Conservation (phyloP, 179 eudicot species). For the Patellifolia procumbens region DNA sequence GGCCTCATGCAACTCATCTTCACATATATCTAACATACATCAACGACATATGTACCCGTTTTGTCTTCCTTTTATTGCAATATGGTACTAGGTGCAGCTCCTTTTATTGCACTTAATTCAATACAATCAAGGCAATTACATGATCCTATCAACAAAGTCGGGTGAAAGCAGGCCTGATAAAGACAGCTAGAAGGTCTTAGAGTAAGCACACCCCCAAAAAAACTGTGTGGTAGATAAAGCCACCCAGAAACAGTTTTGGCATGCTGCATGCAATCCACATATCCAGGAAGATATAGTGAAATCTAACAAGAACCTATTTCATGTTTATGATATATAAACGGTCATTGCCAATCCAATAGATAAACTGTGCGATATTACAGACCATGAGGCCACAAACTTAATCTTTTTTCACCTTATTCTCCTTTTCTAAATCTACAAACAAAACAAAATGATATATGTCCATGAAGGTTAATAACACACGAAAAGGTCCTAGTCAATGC, state of each 20-base stretch:
- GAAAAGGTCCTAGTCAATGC: slow-evolving; percentile 23
- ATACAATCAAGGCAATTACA: neutral
- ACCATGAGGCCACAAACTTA: neutral
- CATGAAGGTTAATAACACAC: slow-evolving; percentile 8
- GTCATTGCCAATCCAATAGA: neutral
- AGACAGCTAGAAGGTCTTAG: neutral
- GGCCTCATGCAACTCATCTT: neutral
- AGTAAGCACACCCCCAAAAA: neutral
- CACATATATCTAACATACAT: neutral
- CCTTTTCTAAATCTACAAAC: slow-evolving; percentile 1
- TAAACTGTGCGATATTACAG: slow-evolving; percentile 3
- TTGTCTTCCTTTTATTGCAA: neutral
- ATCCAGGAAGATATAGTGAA: neutral
- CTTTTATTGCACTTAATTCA: neutral
- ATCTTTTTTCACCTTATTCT: neutral
- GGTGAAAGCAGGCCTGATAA: neutral
- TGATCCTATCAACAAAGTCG: neutral
- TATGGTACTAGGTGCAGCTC: neutral
- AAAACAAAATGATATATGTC: neutral
- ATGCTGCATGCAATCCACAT: neutral
- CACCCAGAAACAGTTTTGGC: neutral
- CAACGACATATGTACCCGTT: neutral
- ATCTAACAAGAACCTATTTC: neutral
- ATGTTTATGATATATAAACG: neutral
- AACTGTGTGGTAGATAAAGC: neutral